A percentile compares a stretch with the other conserved stretches of the same genome.
These are phyloP conservation scores for Puccinia polysora DNA, from an alignment of 1,284 basidiomycete species.

Conservation along the genomic window DNA sequence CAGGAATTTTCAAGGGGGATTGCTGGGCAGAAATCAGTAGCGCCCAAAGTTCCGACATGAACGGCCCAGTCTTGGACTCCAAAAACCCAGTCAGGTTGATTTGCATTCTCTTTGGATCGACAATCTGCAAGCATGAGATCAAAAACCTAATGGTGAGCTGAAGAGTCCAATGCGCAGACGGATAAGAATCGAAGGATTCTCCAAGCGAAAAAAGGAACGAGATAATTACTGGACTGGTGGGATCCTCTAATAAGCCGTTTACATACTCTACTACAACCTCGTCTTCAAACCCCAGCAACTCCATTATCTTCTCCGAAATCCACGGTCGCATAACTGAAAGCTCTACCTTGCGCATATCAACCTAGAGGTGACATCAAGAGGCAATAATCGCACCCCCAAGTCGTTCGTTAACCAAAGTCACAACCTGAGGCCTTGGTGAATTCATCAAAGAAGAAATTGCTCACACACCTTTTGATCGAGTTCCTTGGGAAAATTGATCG, in stretches of 20 bases:
- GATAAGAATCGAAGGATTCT: not conserved
- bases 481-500: conserved; percentile 81
- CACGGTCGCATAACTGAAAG: conserved; percentile 80
- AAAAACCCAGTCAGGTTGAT: conserved; percentile 89
- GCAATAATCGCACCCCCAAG: not conserved
- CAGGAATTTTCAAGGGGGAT: conserved; percentile 81
- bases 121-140: conserved; percentile 58
- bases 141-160: conserved; percentile 22
- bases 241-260: conserved; percentile 83
- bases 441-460: not conserved
- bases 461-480: conserved; percentile 74
- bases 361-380: conserved; percentile 56
- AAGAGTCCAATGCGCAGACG: too few species aligned
- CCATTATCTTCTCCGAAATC: conserved; percentile 84
- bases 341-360: conserved; percentile 93
- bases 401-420: not conserved
- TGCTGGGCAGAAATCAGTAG: conserved; percentile 83
- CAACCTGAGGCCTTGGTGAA: not conserved
- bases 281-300: conserved; percentile 88
- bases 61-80: conserved; percentile 65
- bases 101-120: conserved; percentile 92
- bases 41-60: conserved; percentile 85
- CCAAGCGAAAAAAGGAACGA: not conserved
- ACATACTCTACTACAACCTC: conserved; percentile 96
- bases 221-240: conserved; percentile 66